A percentile compares a stretch with the other conserved stretches of the same genome.
phyloP scores from a whole-genome alignment of 306 rosid species.

The Prosopis cineraria region DNA sequence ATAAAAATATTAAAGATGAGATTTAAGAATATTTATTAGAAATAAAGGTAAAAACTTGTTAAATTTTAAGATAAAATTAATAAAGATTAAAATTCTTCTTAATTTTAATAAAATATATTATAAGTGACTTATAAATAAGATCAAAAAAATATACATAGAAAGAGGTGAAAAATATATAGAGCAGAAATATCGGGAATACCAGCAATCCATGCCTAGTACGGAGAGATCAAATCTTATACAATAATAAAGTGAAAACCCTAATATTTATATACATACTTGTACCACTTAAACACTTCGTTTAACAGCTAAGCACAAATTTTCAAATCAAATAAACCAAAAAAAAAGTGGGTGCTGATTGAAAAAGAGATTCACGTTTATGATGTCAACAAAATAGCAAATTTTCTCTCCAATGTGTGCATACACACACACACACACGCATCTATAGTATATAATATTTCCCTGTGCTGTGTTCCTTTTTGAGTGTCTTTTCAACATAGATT shows the following conservation, averaged over 20 bases:
- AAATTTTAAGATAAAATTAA: no score
- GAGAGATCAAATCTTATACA: neutral
- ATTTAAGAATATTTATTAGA: no score
- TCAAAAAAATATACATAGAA: no score
- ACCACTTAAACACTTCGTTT: neutral
- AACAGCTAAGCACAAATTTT: constrained; percentile 14
- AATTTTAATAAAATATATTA: no score
- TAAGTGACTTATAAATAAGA: no score
- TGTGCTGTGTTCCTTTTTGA: constrained; percentile 10
- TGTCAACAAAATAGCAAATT: neutral
- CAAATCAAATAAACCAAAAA: neutral
- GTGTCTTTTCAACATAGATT: constrained; percentile 58
- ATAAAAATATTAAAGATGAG: no score
- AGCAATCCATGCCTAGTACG: neutral
- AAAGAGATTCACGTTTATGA: neutral
- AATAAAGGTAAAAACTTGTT: no score
- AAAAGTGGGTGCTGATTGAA: neutral
- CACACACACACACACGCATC: no score
- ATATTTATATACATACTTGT: neutral
- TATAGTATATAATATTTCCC: no score
- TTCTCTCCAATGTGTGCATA: neutral
- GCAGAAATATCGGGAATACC: neutral
- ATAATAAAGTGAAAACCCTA: neutral
- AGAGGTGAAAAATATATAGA: no score
- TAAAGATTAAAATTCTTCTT: no score